phyloP scores from a whole-genome alignment of 1,139 yeast genomes.

The Hyphopichia pseudoburtonii region DNA sequence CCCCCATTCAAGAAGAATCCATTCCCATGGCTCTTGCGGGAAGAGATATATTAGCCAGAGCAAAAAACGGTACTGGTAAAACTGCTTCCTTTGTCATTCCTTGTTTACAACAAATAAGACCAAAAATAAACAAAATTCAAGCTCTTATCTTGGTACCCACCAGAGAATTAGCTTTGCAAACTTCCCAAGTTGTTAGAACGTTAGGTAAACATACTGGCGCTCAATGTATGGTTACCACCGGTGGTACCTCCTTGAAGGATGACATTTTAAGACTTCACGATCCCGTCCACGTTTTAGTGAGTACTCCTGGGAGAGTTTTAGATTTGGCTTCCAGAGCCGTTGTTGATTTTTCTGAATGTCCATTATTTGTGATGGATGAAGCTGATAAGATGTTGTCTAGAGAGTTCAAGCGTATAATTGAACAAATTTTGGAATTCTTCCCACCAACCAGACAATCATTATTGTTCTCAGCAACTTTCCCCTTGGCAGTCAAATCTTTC shows the following conservation, averaged over 20 bases:
- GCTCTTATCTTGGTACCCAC: conserved; percentile 90
- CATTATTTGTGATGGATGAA: conserved; percentile 95
- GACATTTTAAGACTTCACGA: conserved; percentile 92
- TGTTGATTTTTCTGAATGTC: conserved; percentile 86
- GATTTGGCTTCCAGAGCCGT: conserved; percentile 88
- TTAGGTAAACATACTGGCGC: conserved; percentile 90
- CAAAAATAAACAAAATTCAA: conserved; percentile 82
- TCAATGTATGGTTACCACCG: conserved; percentile 97
- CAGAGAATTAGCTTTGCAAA: conserved; percentile 93
- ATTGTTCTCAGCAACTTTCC: conserved; percentile 94
- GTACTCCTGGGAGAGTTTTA: conserved; percentile 95
- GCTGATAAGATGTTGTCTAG: conserved; percentile 96
- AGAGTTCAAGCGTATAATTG: conserved; percentile 86
- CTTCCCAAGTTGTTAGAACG: conserved; percentile 97
- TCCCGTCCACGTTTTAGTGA: conserved; percentile 87
- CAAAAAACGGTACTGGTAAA: conserved; percentile 98
- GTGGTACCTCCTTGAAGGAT: conserved; percentile 93
- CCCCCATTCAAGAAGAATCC: conserved; percentile 97
- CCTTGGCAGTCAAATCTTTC: conserved; percentile 86
- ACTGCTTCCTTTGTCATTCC: conserved; percentile 96
- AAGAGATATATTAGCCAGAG: conserved; percentile 94
- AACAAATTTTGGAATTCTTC: conserved; percentile 81
- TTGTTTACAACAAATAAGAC: conserved; percentile 78
- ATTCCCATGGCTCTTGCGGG: conserved; percentile 96
- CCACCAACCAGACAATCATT: conserved; percentile 82